phyloP scores from a whole-genome alignment of 257 asterid genomes.

The Solanum virginianum region DNA sequence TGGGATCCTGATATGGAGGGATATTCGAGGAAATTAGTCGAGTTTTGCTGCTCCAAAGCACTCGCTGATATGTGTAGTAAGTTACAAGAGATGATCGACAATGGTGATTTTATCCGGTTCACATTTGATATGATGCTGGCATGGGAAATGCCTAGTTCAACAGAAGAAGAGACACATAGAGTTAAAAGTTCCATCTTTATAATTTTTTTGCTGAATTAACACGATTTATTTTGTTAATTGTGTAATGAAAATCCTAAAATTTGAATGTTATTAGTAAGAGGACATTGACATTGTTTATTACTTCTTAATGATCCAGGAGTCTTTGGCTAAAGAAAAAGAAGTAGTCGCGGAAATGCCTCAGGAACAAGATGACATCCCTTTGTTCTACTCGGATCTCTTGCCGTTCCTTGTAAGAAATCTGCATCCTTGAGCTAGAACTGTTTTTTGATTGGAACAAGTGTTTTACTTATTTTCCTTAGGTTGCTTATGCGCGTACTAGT shows the following conservation, averaged over 20 bases:
- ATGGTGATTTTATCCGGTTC: constrained; percentile 65
- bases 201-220: background rate
- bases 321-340: constrained; percentile 44
- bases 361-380: constrained; percentile 55
- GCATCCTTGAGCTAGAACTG: background rate
- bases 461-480: background rate
- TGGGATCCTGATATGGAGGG: constrained; percentile 34
- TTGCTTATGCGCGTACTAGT: background rate
- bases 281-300: no score
- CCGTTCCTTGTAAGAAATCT: constrained; percentile 67
- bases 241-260: background rate
- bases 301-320: constrained; percentile 24
- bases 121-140: constrained; percentile 94
- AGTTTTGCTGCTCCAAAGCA: constrained; percentile 55
- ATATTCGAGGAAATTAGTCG: constrained; percentile 55
- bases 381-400: constrained; percentile 85
- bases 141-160: constrained; percentile 58
- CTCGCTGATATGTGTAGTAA: constrained; percentile 30
- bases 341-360: constrained; percentile 1
- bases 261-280: background rate
- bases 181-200: constrained; percentile 15
- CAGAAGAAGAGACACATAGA: constrained; percentile 30
- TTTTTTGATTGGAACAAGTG: background rate
- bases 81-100: constrained; percentile 35
- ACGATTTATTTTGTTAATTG: background rate